Evolutionary conservation across 176 grass and related monocot genomes (phyloP), one percentile per base, ranked within the genome.

Genomic region (sorghum (Sorghum bicolor)): DNA sequence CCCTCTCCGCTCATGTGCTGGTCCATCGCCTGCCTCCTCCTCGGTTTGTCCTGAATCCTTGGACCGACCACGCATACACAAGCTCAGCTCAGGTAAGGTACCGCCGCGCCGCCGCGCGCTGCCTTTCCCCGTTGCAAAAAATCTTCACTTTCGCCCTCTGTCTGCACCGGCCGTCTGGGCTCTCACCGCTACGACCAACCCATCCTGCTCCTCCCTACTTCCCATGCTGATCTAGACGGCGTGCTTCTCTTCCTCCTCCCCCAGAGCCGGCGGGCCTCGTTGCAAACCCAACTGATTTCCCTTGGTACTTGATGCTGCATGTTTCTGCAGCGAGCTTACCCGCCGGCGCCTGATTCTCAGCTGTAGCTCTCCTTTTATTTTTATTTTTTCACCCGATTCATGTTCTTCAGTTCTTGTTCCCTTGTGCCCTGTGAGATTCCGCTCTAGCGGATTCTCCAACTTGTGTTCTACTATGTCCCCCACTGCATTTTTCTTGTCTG

Each of bases 151-250:
- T 20, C 25, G 75, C 28, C 43, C 10, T 44, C 5, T 4, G 2
- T 13, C 81, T 55, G 57, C 8, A 81, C 22, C 63, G 12, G 16
- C 71, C 63, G 12, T n/a, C 71, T 26, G 32, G 37, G 16, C 52
- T 57, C 22, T 57, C 22, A 24, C 53, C 25, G 12, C 66, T 15
- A 48, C 17, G 0, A 39, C 70, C 70, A 0, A 52, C 71, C 69
- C 44, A 84, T 75, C 76, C 63, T 26, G 79, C 44, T 70, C 28
- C 36, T 67, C 34, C n/a, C 78, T 84, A 41, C 68, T 82, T 83
- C 52, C 71, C 61, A 50, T 75, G 84, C 80, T 83, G 74, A 67
- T 83, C 43, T 86, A n/a, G n/a, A n/a, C 41, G 71, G 2, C 37
- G 41, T 6, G 45, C 17, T 63, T 41, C 32, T 68, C 26, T 13